These are phyloP conservation scores for Kappamyces sp. DNA, from an alignment of 192 early-diverging fungal genomes.

Conservation along the genomic window DNA sequence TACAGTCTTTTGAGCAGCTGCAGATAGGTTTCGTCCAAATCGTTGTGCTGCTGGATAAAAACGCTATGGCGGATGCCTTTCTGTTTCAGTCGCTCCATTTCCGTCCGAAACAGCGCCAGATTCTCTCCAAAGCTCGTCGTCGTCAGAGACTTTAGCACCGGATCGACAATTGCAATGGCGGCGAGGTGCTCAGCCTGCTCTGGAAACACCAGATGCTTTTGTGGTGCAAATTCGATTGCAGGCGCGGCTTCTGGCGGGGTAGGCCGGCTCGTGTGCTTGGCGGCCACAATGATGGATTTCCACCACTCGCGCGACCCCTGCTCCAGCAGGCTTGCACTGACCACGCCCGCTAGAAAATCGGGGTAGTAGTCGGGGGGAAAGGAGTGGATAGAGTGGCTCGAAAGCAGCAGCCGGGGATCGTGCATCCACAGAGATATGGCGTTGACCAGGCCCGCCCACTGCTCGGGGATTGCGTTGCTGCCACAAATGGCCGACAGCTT, in stretches of 20 bases:
- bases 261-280: not conserved
- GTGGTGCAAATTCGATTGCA: not conserved
- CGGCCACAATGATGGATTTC: not conserved
- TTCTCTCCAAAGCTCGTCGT: not conserved
- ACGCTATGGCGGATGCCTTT: not conserved
- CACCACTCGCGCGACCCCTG: slow-evolving; percentile 2
- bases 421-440: slow-evolving; percentile 13
- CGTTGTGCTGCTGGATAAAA: slow-evolving; percentile 12
- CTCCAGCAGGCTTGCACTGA: slow-evolving; percentile 7
- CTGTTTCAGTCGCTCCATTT: not conserved
- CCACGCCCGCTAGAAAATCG: not conserved
- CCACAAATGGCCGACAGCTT: not conserved
- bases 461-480: not conserved
- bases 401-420: slow-evolving; percentile 18
- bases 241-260: not conserved
- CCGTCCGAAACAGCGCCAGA: not conserved
- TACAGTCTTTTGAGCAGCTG: slow-evolving; percentile 19
- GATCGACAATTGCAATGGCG: not conserved
- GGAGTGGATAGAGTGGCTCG: slow-evolving; percentile 8
- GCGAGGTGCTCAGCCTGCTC: slow-evolving; percentile 1
- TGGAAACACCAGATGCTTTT: slow-evolving; percentile 1
- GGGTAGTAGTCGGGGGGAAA: not conserved
- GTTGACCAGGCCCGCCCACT: slow-evolving; percentile 7
- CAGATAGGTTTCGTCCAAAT: slow-evolving; percentile 24
- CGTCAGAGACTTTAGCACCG: not conserved